A percentile compares a stretch with the other conserved stretches of the same genome.
phyloP scores from a whole-genome alignment of 2,329 filamentous ascomycete genomes.

The Xylaria sp. region DNA sequence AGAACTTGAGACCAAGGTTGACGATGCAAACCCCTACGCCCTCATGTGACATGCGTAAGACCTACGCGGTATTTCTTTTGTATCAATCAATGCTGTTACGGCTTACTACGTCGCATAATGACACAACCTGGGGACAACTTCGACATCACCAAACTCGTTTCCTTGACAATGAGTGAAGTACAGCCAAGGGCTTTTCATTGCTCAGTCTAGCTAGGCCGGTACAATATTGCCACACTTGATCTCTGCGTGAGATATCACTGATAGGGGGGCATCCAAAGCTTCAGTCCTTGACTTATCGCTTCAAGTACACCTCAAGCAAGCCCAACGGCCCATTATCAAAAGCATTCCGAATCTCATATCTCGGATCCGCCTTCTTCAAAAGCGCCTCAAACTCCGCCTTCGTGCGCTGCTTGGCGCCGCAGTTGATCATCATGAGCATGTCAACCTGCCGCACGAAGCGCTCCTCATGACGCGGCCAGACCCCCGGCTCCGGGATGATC shows the following conservation, averaged over 20 bases:
- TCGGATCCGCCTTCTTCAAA: slow-evolving; percentile 8
- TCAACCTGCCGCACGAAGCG: slow-evolving; percentile 3
- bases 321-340: background rate
- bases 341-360: slow-evolving; percentile 6
- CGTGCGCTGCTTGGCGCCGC: slow-evolving; percentile 9
- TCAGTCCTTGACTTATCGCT: background rate
- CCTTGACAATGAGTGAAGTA: too few relatives aligned
- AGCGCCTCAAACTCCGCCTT: slow-evolving; percentile 5
- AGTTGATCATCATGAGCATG: slow-evolving; percentile 4
- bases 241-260: background rate
- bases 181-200: too few relatives aligned
- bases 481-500: slow-evolving; percentile 1
- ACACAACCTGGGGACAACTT: too few relatives aligned
- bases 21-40: too few relatives aligned
- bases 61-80: too few relatives aligned
- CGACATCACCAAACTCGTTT: too few relatives aligned
- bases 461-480: background rate
- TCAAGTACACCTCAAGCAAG: slow-evolving; percentile 7
- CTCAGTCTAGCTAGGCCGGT: too few relatives aligned
- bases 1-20: too few relatives aligned
- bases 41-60: too few relatives aligned
- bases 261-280: background rate
- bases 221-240: too few relatives aligned
- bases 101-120: too few relatives aligned
- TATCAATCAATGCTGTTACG: too few relatives aligned